phyloP scores from a whole-genome alignment of 768 basidiomycete species.

The Tricholoma sp. region DNA sequence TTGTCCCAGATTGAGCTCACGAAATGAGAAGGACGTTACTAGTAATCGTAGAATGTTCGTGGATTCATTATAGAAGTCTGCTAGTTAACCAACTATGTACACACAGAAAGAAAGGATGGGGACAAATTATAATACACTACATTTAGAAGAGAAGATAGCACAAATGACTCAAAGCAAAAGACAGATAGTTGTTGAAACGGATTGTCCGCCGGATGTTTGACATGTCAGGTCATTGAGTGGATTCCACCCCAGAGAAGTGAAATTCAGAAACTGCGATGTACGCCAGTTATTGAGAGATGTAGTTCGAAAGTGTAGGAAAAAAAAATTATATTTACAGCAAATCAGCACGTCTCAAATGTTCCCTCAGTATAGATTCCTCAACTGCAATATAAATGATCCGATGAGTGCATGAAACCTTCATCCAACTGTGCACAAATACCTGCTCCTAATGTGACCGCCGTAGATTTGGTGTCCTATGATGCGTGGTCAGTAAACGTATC shows the following conservation, averaged over 20 bases:
- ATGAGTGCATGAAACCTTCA: slow-evolving; percentile 1
- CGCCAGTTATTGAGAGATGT: background rate
- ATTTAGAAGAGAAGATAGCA: too few species aligned
- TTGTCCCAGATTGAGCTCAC: too few species aligned
- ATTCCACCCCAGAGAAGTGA: background rate
- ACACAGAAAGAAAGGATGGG: too few species aligned
- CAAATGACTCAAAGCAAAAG: background rate
- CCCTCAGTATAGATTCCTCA: slow-evolving; percentile 67
- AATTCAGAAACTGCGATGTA: slow-evolving; percentile 2
- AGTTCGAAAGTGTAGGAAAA: background rate
- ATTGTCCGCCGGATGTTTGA: background rate
- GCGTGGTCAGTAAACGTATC: slow-evolving; percentile 2
- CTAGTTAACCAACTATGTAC: too few species aligned
- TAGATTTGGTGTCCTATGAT: slow-evolving; percentile 65
- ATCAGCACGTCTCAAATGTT: slow-evolving; percentile 66
- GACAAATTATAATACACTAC: too few species aligned
- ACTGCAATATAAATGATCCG: slow-evolving; percentile 30
- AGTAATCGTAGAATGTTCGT: too few species aligned
- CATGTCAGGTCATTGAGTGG: background rate
- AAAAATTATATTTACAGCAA: slow-evolving; percentile 43
- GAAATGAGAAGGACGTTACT: too few species aligned
- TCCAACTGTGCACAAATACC: slow-evolving; percentile 30
- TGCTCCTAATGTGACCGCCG: slow-evolving; percentile 63
- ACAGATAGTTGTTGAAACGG: background rate
- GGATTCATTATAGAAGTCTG: too few species aligned